Evolutionary conservation across 2,329 filamentous ascomycete genomes (phyloP), one percentile per base, ranked within the genome.

Genomic region (Thelonectria olida): DNA sequence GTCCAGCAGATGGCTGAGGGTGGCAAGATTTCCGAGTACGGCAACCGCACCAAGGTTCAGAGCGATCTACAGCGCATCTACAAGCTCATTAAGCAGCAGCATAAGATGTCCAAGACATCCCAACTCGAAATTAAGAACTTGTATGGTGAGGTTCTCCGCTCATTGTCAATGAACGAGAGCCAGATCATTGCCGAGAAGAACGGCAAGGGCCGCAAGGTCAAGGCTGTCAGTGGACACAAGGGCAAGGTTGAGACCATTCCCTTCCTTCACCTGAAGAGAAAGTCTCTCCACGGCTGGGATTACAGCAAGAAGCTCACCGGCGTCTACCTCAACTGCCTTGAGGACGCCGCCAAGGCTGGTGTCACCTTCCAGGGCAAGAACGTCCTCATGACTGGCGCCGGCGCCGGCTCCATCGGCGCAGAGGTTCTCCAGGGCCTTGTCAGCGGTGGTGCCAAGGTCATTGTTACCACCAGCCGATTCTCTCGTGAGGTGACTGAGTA

Each of bases 291-390:
- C 73, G 95, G 95, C 63, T 99, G 96, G 96, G 94, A 98, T 75
- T 99, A 98, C 84, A 98, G 93, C 88, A 99, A 98, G 87, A 97
- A 96, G 83, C 87, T 99, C 59, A 98, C 96, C 22, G 92, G 92
- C 58, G 80, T 94, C 70, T 99, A 99, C 77, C 88, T 99, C 31
- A 93, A 97, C 76, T 93, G 93, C 64, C 81, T 99, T 28, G 94
- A 97, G 81, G 88, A 94, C 65, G 93, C 94, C 67, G 96, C 96
- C 67, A 91, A 89, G 73, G 85, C 88, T 57, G 96, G 96, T 77
- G 89, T 99, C 61, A 96, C 90, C 47, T 99, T 97, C 84, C 88
- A 93, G 76, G 93, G 92, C 81, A 98, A 97, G 85, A 92, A 98
- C 74, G 95, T 92, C 48, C 87, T 99, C 68, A 99, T 99, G 94